These are phyloP conservation scores for Linnemannia hyalina DNA, from an alignment of 192 early-diverging fungal species.

Conservation along the genomic window DNA sequence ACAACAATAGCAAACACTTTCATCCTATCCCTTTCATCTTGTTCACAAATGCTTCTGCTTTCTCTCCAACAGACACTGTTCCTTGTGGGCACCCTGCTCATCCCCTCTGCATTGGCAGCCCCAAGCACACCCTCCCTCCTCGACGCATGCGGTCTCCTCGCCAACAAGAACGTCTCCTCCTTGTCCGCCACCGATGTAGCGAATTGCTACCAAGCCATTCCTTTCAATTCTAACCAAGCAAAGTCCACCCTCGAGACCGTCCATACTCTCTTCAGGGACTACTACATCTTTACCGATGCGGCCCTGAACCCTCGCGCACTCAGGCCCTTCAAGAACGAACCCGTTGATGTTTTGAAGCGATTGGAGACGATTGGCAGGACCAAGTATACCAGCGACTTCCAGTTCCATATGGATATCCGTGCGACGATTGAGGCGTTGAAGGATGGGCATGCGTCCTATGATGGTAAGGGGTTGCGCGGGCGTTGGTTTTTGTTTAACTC, in stretches of 20 bases:
- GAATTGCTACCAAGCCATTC: constrained; percentile 23
- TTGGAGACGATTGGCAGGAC: constrained; percentile 1
- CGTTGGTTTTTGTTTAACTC: neutral
- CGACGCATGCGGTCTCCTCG: neutral
- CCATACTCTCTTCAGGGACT: constrained; percentile 9
- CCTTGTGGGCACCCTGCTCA: neutral
- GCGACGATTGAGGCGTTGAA: neutral
- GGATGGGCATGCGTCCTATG: constrained; percentile 11
- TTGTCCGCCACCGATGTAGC: constrained; percentile 8
- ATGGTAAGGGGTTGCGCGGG: neutral
- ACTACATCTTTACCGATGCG: constrained; percentile 13
- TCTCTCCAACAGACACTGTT: neutral
- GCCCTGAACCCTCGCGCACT: neutral
- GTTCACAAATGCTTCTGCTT: neutral
- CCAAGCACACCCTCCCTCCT: neutral
- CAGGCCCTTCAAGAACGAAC: constrained; percentile 7
- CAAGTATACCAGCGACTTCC: constrained; percentile 6
- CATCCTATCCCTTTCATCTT: neutral
- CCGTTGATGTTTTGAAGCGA: constrained; percentile 4
- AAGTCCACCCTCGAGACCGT: constrained; percentile 23
- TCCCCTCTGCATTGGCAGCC: neutral
- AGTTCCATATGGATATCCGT: constrained; percentile 9
- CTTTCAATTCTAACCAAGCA: neutral
- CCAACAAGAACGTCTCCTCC: neutral
- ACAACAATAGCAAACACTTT: neutral